Evolutionary conservation across 148 eudicot species (phyloP).

Genomic region (Vaccinium macrocarpon): DNA sequence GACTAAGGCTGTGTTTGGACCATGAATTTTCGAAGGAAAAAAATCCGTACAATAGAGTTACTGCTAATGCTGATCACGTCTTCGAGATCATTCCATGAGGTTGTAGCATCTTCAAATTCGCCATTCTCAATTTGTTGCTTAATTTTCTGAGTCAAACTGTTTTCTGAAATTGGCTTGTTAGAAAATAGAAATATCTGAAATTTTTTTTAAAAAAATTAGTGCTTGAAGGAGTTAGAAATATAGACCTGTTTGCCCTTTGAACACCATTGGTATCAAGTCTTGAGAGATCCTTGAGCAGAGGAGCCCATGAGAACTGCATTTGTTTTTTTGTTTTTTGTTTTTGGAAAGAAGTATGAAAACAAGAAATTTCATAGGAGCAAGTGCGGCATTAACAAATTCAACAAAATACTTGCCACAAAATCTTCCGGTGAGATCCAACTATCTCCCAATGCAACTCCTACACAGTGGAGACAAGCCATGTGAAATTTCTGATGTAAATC

Average conservation of each 20-base stretch:
- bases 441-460: conserved; percentile 83
- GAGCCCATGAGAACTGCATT: conserved; percentile 85
- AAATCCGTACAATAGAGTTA: conserved; percentile 49
- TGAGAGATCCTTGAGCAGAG: conserved; percentile 75
- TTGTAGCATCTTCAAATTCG: conserved; percentile 52
- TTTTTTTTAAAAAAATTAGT: background rate
- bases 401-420: conserved; percentile 55
- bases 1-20: background rate
- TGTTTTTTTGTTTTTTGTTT: background rate
- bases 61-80: conserved; percentile 33
- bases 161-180: conserved; percentile 19
- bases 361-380: background rate
- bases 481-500: background rate
- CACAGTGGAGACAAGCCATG: conserved; percentile 7
- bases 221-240: conserved; percentile 5
- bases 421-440: conserved; percentile 94
- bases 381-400: background rate
- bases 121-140: conserved; percentile 54
- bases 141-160: conserved; percentile 59
- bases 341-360: background rate
- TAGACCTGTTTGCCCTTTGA: conserved; percentile 51
- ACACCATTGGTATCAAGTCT: conserved; percentile 69
- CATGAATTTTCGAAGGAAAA: background rate
- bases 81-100: conserved; percentile 60
- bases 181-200: background rate